Percentiles rank a stretch among this genome's conserved stretches.
These are phyloP conservation scores for Trichoderma erinaceum DNA, from an alignment of 495 filamentous ascomycete species.

Conservation along the genomic window DNA sequence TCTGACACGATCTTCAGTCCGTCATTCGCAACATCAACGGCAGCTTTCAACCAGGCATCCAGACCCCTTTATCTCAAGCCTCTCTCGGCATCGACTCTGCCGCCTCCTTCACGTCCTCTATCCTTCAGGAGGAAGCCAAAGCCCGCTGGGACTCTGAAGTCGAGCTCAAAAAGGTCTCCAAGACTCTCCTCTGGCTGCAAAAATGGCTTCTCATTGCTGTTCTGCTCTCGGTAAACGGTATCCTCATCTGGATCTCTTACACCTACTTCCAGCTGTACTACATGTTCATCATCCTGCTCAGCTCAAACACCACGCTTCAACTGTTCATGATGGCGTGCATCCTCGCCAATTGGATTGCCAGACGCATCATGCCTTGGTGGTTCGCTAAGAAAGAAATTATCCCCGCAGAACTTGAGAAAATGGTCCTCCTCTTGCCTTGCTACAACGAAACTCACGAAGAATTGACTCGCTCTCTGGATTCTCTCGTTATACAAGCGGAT, in stretches of 20 bases:
- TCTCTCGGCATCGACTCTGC: conserved; percentile 2
- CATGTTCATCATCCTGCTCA: conserved; percentile 15
- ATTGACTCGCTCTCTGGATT: conserved; percentile 26
- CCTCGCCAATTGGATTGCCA: background rate
- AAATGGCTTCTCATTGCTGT: conserved; percentile 12
- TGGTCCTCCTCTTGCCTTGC: conserved; percentile 30
- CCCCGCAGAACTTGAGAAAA: conserved; percentile 23
- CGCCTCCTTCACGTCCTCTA: conserved; percentile 14
- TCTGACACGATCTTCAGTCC: background rate
- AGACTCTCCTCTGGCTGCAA: conserved; percentile 12
- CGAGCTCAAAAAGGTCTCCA: conserved; percentile 17
- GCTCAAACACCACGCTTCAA: conserved; percentile 16
- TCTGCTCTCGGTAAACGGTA: conserved; percentile 2
- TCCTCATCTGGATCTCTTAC: conserved; percentile 1
- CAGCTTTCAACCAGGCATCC: background rate
- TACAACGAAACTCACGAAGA: conserved; percentile 32
- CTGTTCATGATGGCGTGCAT: conserved; percentile 15
- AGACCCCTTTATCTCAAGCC: background rate
- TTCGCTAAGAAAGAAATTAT: conserved; percentile 21
- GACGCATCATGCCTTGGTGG: background rate
- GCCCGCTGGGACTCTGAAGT: conserved; percentile 15
- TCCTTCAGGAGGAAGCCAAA: conserved; percentile 15
- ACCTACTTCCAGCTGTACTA: conserved; percentile 15
- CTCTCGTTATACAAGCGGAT: conserved; percentile 26
- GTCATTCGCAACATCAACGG: background rate